Conservation (phyloP, 2,329 filamentous ascomycete genomes). For the Niveomyces coronatus region DNA sequence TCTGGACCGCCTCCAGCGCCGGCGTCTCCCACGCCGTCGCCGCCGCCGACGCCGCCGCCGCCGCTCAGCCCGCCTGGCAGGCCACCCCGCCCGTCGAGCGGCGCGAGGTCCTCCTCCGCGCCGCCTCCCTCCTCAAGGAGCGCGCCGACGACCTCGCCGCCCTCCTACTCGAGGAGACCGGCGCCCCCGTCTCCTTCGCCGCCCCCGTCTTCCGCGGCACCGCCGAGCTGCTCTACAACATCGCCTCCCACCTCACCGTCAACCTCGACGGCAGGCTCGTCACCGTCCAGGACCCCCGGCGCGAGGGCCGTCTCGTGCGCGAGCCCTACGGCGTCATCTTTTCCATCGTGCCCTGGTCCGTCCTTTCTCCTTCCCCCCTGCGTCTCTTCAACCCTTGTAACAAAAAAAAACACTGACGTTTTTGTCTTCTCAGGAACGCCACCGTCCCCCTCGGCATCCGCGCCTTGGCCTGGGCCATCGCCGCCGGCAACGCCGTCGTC, state of each 20-base stretch:
- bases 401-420: neutral
- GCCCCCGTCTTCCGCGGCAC: slow-evolving; percentile 28
- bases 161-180: slow-evolving; percentile 47
- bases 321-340: slow-evolving; percentile 21
- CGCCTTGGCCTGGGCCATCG: slow-evolving; percentile 50
- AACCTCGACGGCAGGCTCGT: slow-evolving; percentile 29
- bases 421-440: slow-evolving; percentile 33
- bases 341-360: slow-evolving; percentile 21
- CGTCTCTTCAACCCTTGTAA: neutral
- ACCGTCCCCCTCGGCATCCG: slow-evolving; percentile 39
- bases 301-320: slow-evolving; percentile 24
- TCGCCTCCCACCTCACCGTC: slow-evolving; percentile 32
- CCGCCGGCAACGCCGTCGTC: slow-evolving; percentile 61
- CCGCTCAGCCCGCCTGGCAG: slow-evolving; percentile 60
- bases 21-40: slow-evolving; percentile 43
- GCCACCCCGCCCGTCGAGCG: slow-evolving; percentile 49
- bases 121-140: slow-evolving; percentile 51
- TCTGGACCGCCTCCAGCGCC: slow-evolving; percentile 47
- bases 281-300: slow-evolving; percentile 18
- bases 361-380: neutral
- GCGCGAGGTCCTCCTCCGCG: slow-evolving; percentile 60
- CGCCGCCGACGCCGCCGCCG: slow-evolving; percentile 45
- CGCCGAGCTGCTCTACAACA: slow-evolving; percentile 30
- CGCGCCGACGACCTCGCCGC: slow-evolving; percentile 49
- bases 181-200: slow-evolving; percentile 26